Conservation (phyloP, 2,329 filamentous ascomycete species). For the Ascochyta pisi region DNA sequence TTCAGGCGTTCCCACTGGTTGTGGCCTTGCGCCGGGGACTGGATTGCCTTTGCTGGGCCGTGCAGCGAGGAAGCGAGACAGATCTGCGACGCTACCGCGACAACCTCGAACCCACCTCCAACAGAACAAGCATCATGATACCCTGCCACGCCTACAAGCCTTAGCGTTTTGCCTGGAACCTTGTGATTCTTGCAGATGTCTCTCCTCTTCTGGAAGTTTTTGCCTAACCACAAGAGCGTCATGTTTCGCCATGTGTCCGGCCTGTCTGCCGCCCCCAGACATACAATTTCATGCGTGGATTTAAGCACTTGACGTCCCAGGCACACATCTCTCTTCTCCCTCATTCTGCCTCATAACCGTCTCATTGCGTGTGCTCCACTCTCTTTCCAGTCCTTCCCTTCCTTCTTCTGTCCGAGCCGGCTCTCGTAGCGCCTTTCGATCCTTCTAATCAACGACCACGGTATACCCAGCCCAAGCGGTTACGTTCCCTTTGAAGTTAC, state of each 20-base stretch:
- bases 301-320: conserved; percentile 46
- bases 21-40: conserved; percentile 20
- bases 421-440: conserved; percentile 49
- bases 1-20: conserved; percentile 34
- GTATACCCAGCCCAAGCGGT: conserved; percentile 42
- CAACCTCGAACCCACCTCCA: conserved; percentile 42
- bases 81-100: conserved; percentile 47
- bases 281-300: conserved; percentile 50
- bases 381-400: conserved; percentile 43
- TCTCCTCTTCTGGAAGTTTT: conserved; percentile 34
- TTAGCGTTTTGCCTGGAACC: conserved; percentile 35
- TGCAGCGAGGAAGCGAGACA: conserved; percentile 43
- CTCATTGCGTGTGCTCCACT: conserved; percentile 43
- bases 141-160: conserved; percentile 25
- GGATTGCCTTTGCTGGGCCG: conserved; percentile 30
- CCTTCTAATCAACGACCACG: conserved; percentile 26
- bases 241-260: conserved; percentile 48
- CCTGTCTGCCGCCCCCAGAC: conserved; percentile 30
- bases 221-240: conserved; percentile 43
- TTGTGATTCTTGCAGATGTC: conserved; percentile 37
- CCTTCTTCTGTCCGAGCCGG: conserved; percentile 49
- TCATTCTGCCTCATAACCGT: conserved; percentile 43
- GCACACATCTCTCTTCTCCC: conserved; percentile 32
- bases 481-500: conserved; percentile 42
- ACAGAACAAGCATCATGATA: conserved; percentile 42